Evolutionary conservation across 1,284 basidiomycete genomes (phyloP).

Genomic region (Pseudozyma pruni): DNA sequence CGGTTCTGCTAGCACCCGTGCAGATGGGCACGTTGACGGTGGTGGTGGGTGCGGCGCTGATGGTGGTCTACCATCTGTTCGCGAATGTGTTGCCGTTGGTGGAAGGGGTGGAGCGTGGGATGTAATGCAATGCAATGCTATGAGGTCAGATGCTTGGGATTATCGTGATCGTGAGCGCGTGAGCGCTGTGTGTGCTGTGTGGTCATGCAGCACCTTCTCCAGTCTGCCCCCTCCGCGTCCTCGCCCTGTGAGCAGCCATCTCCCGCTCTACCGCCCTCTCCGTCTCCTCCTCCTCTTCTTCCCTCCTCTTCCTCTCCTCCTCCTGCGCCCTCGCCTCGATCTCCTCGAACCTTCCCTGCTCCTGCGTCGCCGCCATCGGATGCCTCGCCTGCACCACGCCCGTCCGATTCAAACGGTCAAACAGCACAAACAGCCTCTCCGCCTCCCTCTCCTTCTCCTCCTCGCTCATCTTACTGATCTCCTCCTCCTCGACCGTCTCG

Average conservation of each 20-base stretch:
- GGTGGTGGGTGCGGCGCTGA: not conserved
- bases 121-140: not conserved
- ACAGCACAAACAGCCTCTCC: slow-evolving; percentile 56
- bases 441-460: slow-evolving; percentile 60
- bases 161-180: no score
- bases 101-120: slow-evolving; percentile 9
- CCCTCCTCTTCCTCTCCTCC: slow-evolving; percentile 21
- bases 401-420: slow-evolving; percentile 56
- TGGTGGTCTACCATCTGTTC: slow-evolving; percentile 9
- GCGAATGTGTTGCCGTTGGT: slow-evolving; percentile 5
- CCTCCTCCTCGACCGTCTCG: slow-evolving; percentile 44
- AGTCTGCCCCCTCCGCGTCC: not conserved
- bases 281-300: slow-evolving; percentile 40
- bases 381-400: slow-evolving; percentile 54
- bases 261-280: slow-evolving; percentile 40
- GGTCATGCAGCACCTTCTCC: not conserved
- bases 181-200: no score
- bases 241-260: slow-evolving; percentile 18
- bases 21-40: slow-evolving; percentile 12
- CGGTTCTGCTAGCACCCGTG: not conserved
- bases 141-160: not conserved
- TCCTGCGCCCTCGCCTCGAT: slow-evolving; percentile 17
- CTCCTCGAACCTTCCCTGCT: slow-evolving; percentile 49
- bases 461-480: slow-evolving; percentile 46
- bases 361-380: slow-evolving; percentile 40